Conservation (phyloP, 2,329 filamentous ascomycete genomes). For the Fonsecaea erecta region DNA sequence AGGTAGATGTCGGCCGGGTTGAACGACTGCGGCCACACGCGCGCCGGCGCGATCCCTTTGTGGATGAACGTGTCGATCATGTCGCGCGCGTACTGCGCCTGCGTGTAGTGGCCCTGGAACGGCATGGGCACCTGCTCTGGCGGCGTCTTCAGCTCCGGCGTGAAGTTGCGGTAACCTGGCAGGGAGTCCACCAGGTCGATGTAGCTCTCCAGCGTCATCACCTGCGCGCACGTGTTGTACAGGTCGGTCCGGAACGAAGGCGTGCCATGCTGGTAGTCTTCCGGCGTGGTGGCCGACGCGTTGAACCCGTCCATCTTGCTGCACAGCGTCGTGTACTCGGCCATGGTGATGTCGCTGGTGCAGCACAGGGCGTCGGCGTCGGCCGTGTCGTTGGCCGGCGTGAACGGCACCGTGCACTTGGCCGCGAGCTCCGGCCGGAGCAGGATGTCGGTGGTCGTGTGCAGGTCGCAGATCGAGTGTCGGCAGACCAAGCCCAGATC, state of each 20-base stretch:
- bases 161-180: slow-evolving; percentile 62
- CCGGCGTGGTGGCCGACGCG: slow-evolving; percentile 58
- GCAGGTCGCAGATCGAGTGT: slow-evolving; percentile 69
- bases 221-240: slow-evolving; percentile 58
- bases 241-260: slow-evolving; percentile 45
- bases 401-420: slow-evolving; percentile 68
- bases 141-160: slow-evolving; percentile 70
- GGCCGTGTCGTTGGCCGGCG: slow-evolving; percentile 57
- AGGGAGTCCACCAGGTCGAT: slow-evolving; percentile 63
- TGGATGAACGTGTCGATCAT: slow-evolving; percentile 64
- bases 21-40: slow-evolving; percentile 70
- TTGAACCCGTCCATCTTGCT: slow-evolving; percentile 72
- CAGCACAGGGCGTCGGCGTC: slow-evolving; percentile 69
- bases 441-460: slow-evolving; percentile 72
- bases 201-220: slow-evolving; percentile 65
- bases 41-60: slow-evolving; percentile 57
- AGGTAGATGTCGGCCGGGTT: slow-evolving; percentile 67
- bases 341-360: slow-evolving; percentile 71
- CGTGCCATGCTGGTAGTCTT: slow-evolving; percentile 64
- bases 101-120: slow-evolving; percentile 70
- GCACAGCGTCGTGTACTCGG: slow-evolving; percentile 70
- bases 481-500: slow-evolving; percentile 70
- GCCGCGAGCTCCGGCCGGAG: slow-evolving; percentile 63
- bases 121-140: slow-evolving; percentile 68
- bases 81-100: slow-evolving; percentile 67